phyloP scores from a whole-genome alignment of 345 rosid genomes.

The Citrus cavaleriei region DNA sequence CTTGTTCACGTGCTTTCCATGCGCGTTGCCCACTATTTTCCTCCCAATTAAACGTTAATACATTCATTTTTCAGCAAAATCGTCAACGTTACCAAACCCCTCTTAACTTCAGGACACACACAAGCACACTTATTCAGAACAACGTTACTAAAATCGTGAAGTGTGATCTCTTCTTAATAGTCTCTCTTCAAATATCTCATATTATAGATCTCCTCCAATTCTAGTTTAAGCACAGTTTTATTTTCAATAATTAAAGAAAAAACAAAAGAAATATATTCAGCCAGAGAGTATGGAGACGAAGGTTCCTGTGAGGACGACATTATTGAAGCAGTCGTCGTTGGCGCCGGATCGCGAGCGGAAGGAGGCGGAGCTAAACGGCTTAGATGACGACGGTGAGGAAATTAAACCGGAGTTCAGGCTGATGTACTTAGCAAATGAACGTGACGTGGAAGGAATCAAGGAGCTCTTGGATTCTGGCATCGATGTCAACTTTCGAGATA shows the following conservation, averaged over 20 bases:
- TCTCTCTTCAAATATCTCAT: not conserved
- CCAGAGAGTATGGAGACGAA: constrained; percentile 50
- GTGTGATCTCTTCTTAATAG: not conserved
- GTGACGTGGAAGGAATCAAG: constrained; percentile 66
- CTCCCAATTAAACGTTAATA: not conserved
- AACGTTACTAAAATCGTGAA: not conserved
- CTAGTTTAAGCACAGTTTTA: not conserved
- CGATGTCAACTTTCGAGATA: constrained; percentile 75
- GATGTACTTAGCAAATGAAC: constrained; percentile 70
- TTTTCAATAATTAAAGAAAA: not conserved
- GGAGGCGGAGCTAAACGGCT: constrained; percentile 22
- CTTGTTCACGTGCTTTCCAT: not conserved
- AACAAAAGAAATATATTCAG: not conserved
- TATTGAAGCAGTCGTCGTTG: constrained; percentile 70
- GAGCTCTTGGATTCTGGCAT: constrained; percentile 65
- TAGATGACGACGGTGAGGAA: constrained; percentile 34
- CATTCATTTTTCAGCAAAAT: not conserved
- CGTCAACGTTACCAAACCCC: constrained; percentile 4
- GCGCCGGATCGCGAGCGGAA: constrained; percentile 55
- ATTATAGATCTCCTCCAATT: not conserved
- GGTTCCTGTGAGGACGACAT: constrained; percentile 37
- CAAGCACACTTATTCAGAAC: not conserved
- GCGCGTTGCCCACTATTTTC: not conserved
- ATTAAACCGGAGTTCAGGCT: constrained; percentile 56
- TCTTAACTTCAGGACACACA: not conserved